These are phyloP conservation scores for Candida sojae DNA, from an alignment of 1,139 yeast genomes.

Conservation along the genomic window DNA sequence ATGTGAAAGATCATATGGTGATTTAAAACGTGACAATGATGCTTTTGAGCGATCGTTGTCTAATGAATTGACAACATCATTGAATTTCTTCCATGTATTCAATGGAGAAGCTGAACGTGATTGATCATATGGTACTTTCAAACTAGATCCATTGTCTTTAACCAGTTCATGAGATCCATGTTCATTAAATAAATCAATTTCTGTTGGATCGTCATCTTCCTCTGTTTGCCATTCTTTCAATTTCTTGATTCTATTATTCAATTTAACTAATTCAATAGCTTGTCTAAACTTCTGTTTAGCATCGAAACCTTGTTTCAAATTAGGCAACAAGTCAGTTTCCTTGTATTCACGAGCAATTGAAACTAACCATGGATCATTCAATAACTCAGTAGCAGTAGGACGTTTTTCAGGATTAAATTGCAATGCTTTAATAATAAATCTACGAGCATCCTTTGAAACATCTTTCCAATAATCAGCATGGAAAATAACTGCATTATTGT, in stretches of 20 bases:
- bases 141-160: not conserved
- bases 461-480: slow-evolving; percentile 86
- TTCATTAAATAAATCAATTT: slow-evolving; percentile 44
- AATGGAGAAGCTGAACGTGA: slow-evolving; percentile 13
- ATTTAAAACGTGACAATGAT: slow-evolving; percentile 18
- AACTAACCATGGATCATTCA: slow-evolving; percentile 72
- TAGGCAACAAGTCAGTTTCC: slow-evolving; percentile 69
- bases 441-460: slow-evolving; percentile 73
- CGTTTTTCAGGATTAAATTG: slow-evolving; percentile 65
- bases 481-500: slow-evolving; percentile 73
- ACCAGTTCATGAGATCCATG: slow-evolving; percentile 21
- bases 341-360: slow-evolving; percentile 47
- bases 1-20: slow-evolving; percentile 13
- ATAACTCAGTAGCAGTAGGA: slow-evolving; percentile 64
- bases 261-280: slow-evolving; percentile 79
- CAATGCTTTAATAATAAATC: slow-evolving; percentile 68
- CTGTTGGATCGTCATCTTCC: slow-evolving; percentile 56
- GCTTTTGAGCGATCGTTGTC: slow-evolving; percentile 18
- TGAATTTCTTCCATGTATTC: slow-evolving; percentile 27
- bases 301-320: slow-evolving; percentile 67
- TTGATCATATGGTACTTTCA: not conserved
- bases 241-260: slow-evolving; percentile 71
- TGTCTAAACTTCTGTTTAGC: slow-evolving; percentile 84
- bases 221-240: slow-evolving; percentile 56
- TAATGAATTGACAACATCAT: slow-evolving; percentile 20